Percentiles rank a stretch among this genome's conserved stretches.
These are phyloP conservation scores for Candida gorgasii DNA, from an alignment of 805 yeast species.

Conservation along the genomic window DNA sequence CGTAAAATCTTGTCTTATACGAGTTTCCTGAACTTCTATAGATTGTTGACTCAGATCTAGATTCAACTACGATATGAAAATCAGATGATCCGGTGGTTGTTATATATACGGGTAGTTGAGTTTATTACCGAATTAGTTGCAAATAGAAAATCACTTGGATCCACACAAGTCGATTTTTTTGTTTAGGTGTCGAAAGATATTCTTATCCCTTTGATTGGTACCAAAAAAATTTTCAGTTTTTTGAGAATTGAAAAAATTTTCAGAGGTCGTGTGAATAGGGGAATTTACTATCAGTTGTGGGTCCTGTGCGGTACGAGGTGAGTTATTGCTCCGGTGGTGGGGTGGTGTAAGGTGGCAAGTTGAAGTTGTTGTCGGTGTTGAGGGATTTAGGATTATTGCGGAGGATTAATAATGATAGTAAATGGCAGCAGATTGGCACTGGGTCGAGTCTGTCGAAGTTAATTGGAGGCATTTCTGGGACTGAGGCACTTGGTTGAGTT, in stretches of 20 bases:
- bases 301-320: no score
- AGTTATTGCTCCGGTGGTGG: no score
- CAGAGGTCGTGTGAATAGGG: slow-evolving; percentile 1
- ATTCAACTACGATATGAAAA: not conserved
- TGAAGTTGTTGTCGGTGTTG: not conserved
- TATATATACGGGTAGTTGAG: not conserved
- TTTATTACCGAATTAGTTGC: not conserved
- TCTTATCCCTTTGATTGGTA: not conserved
- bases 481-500: not conserved
- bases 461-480: not conserved
- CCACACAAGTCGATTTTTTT: not conserved
- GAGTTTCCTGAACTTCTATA: no score
- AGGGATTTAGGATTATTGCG: slow-evolving; percentile 4
- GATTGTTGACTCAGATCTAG: no score
- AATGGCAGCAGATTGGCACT: slow-evolving; percentile 25
- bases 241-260: not conserved
- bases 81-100: not conserved
- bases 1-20: no score
- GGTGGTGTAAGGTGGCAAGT: not conserved
- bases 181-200: not conserved
- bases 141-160: slow-evolving; percentile 1
- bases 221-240: slow-evolving; percentile 7
- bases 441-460: slow-evolving; percentile 16
- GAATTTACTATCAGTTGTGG: no score
- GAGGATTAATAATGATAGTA: slow-evolving; percentile 19